phyloP scores from a whole-genome alignment of 1,284 basidiomycete species.

The Ustilago cynodontis region DNA sequence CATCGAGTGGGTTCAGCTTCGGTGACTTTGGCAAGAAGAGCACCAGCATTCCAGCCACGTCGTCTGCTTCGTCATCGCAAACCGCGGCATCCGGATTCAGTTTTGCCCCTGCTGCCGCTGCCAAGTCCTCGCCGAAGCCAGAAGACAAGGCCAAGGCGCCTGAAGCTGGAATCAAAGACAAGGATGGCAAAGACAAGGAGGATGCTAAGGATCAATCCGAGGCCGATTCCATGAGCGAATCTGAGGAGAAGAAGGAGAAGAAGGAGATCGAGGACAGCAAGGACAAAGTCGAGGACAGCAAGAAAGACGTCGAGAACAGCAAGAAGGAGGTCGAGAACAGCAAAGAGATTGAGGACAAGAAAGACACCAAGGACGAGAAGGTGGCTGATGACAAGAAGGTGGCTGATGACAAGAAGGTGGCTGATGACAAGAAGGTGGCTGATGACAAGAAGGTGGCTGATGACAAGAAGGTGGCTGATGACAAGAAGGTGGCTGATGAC shows the following conservation, averaged over 20 bases:
- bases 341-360: too few species aligned
- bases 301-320: neutral
- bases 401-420: too few species aligned
- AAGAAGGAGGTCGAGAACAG: neutral
- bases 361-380: too few species aligned
- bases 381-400: neutral
- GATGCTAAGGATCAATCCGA: neutral
- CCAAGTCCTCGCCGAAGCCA: neutral
- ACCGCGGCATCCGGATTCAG: slow-evolving; percentile 2
- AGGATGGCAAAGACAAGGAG: neutral
- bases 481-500: neutral
- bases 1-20: slow-evolving; percentile 22
- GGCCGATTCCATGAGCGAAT: too few species aligned
- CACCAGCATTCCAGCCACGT: neutral
- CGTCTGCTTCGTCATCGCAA: neutral
- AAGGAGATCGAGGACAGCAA: neutral
- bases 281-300: neutral
- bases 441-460: neutral
- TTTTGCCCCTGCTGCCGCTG: slow-evolving; percentile 20
- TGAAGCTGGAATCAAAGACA: neutral
- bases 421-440: neutral
- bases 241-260: neutral
- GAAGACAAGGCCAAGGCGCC: slow-evolving; percentile 8
- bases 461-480: neutral
- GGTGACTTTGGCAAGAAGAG: slow-evolving; percentile 16